Evolutionary conservation across 441 rosid genomes (phyloP).

Genomic region (Corymbia citriodora): DNA sequence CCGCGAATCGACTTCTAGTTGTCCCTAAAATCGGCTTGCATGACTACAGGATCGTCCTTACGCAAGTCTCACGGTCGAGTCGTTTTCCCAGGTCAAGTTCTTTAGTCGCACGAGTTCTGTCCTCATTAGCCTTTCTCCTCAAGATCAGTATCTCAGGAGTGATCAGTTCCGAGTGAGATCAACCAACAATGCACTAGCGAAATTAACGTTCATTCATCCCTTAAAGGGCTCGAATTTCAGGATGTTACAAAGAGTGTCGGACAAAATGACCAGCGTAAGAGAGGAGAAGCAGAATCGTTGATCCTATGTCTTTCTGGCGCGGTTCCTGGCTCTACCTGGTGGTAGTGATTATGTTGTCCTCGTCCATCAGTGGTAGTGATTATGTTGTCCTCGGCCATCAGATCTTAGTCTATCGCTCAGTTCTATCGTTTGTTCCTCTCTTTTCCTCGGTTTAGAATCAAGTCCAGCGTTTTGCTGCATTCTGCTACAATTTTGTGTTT

Average conservation of each 20-base stretch:
- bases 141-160: too few relatives aligned
- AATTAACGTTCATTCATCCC: too few relatives aligned
- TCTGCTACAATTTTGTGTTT: neutral
- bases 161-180: too few relatives aligned
- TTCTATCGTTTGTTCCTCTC: neutral
- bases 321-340: neutral
- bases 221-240: too few relatives aligned
- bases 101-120: too few relatives aligned
- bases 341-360: neutral
- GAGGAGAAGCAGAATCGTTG: neutral
- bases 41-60: too few relatives aligned
- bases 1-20: too few relatives aligned
- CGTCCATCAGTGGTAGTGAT: neutral
- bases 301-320: neutral
- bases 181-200: too few relatives aligned
- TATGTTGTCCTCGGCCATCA: neutral
- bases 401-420: neutral
- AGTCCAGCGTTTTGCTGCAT: neutral
- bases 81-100: too few relatives aligned
- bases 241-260: neutral
- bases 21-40: too few relatives aligned
- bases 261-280: neutral
- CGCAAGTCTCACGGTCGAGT: too few relatives aligned
- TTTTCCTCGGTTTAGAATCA: constrained; percentile 2
- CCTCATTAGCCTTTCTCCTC: too few relatives aligned